Evolutionary conservation across 2,329 filamentous ascomycete genomes (phyloP).

Genomic region (Biscogniauxia sp.): DNA sequence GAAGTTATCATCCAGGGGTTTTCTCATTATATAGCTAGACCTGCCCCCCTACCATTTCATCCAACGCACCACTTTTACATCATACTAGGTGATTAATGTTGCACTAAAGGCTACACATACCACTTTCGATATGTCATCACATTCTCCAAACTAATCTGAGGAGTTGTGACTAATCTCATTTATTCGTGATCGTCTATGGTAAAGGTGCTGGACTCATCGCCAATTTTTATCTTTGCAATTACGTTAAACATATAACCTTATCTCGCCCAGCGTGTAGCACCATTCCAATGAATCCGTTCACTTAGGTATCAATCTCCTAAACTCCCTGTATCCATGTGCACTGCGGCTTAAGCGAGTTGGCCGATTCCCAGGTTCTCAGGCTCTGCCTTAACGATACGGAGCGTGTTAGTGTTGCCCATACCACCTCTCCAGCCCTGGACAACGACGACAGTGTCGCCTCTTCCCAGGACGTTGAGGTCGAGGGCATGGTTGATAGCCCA

Average conservation of each 20-base stretch:
- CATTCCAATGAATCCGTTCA: neutral
- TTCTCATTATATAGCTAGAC: too few species aligned
- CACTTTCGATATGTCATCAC: neutral
- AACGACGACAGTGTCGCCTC: constrained; percentile 74
- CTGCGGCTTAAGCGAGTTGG: constrained; percentile 32
- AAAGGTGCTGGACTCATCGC: neutral
- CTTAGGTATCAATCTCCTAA: neutral
- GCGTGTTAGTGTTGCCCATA: constrained; percentile 88
- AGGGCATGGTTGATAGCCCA: constrained; percentile 91
- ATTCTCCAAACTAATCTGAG: neutral
- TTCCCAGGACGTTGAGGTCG: constrained; percentile 71
- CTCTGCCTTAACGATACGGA: constrained; percentile 62
- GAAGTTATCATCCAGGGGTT: too few species aligned
- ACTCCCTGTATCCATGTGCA: neutral
- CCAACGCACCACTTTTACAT: too few species aligned
- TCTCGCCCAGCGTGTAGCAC: neutral
- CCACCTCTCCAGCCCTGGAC: constrained; percentile 91
- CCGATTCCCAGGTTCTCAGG: constrained; percentile 57
- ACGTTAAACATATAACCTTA: neutral
- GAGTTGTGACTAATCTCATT: neutral
- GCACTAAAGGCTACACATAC: too few species aligned
- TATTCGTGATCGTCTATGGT: constrained; percentile 2
- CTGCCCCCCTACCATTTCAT: too few species aligned
- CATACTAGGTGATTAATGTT: too few species aligned
- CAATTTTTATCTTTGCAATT: neutral